Evolutionary conservation across 768 basidiomycete genomes (phyloP).

Genomic region (Tricholoma hemisulphureum): DNA sequence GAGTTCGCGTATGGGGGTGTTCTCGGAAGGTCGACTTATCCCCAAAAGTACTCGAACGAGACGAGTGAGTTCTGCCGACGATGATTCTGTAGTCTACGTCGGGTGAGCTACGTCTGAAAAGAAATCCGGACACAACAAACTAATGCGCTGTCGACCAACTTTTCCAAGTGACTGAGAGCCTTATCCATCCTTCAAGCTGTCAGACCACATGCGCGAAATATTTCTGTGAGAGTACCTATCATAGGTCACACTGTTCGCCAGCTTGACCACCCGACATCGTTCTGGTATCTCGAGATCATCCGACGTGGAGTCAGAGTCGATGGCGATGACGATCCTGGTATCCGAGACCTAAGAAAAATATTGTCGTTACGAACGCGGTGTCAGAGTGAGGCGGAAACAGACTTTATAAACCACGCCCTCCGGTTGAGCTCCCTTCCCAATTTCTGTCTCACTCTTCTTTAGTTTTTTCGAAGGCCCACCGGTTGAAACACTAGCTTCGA

Average conservation of each 20-base stretch:
- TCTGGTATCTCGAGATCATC: constrained; percentile 82
- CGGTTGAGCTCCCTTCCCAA: constrained; percentile 39
- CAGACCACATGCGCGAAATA: not conserved
- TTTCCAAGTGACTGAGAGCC: constrained; percentile 67
- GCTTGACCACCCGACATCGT: constrained; percentile 78
- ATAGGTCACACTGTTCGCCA: constrained; percentile 91
- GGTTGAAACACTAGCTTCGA: constrained; percentile 66
- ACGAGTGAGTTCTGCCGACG: constrained; percentile 41
- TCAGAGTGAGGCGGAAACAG: constrained; percentile 2
- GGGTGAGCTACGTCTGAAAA: constrained; percentile 15
- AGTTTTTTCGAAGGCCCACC: constrained; percentile 38
- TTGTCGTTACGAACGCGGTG: not conserved
- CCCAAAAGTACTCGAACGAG: constrained; percentile 74
- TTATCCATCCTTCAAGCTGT: constrained; percentile 72
- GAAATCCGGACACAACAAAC: not conserved
- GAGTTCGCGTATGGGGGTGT: constrained; percentile 38
- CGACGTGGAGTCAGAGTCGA: constrained; percentile 59
- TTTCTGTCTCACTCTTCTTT: constrained; percentile 40
- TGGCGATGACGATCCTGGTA: constrained; percentile 75
- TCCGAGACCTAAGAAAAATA: constrained; percentile 70
- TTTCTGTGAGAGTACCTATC: constrained; percentile 53
- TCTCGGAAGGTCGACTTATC: constrained; percentile 46
- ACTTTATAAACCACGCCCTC: constrained; percentile 92
- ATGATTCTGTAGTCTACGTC: constrained; percentile 35
- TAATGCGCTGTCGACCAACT: constrained; percentile 26